Evolutionary conservation across 164 flowering plant species (phyloP).

Genomic region (Piper betle): DNA sequence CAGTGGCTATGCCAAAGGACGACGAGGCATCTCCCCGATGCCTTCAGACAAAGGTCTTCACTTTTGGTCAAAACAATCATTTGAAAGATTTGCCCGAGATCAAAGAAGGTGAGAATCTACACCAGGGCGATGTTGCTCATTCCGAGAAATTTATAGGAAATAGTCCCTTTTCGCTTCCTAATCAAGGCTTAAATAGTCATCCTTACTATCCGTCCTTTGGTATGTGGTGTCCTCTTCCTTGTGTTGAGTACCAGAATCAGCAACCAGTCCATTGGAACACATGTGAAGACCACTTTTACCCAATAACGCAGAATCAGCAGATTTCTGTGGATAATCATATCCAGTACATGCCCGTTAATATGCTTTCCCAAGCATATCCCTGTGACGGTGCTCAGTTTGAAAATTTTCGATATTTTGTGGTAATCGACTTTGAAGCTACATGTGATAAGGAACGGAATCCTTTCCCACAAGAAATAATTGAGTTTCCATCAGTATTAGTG

Average conservation of each 20-base stretch:
- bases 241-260: slow-evolving; percentile 34
- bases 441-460: slow-evolving; percentile 78
- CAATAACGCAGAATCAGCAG: slow-evolving; percentile 17
- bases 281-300: slow-evolving; percentile 31
- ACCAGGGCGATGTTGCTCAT: slow-evolving; percentile 22
- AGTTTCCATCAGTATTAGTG: slow-evolving; percentile 91
- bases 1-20: slow-evolving; percentile 51
- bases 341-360: slow-evolving; percentile 37
- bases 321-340: slow-evolving; percentile 28
- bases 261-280: slow-evolving; percentile 33
- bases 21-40: slow-evolving; percentile 54
- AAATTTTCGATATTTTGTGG: slow-evolving; percentile 92
- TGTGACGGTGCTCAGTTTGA: slow-evolving; percentile 38
- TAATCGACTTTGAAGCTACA: slow-evolving; percentile 96
- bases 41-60: slow-evolving; percentile 36
- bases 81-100: slow-evolving; percentile 24
- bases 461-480: slow-evolving; percentile 90
- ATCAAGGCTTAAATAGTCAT: slow-evolving; percentile 23
- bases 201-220: slow-evolving; percentile 28
- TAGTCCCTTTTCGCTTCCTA: slow-evolving; percentile 27
- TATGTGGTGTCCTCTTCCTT: slow-evolving; percentile 24
- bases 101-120: slow-evolving; percentile 23
- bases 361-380: slow-evolving; percentile 34
- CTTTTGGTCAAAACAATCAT: slow-evolving; percentile 21
- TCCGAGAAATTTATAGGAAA: slow-evolving; percentile 14